Evolutionary conservation across 192 early-diverging fungal genomes (phyloP), one percentile per base, ranked within the genome.

Genomic region (Coemansia sp.): DNA sequence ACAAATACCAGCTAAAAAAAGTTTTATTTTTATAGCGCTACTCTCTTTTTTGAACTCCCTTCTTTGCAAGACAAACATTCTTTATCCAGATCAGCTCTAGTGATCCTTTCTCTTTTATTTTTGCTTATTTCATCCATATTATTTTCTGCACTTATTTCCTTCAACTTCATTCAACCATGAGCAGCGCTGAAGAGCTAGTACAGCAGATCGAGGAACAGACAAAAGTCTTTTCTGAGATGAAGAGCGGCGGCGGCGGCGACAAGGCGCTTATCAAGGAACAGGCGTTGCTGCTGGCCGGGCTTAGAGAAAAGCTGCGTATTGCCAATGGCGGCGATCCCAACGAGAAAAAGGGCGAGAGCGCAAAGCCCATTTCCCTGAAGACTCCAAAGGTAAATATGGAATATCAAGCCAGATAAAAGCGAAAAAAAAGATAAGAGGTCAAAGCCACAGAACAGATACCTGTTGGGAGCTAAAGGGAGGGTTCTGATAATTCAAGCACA

Each of bases 311-410:
- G 46, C 78, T 88, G 39, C 72, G 69, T 49, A 67, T 69, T 34
- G 72, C 67, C 8, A 63, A 55, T 34, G 61, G 62, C 10, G 85
- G 69, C 11, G 61, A 52, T 32, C 39, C 68, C 10, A 55, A 52
- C n/a, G 20, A 69, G 16, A 47, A 69, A n/a, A 75, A 72, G 48
- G 47, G 39, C 13, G 48, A 45, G 18, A 60, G 61, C 55, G 68
- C 59, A 32, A 85, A 86, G 66, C 85, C 67, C 5, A 10, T 90
- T 51, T 77, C 78, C 13, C 82, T 94, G 11, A 94, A 94, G 69
- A 88, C 84, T 2, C 85, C 92, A 50, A 94, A 94, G 67, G 71
- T 72, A 73, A 72, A 28, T 13, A n/a, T n/a, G n/a, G n/a, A n/a
- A n/a, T n/a, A n/a, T n/a, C n/a, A n/a, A n/a, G n/a, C n/a, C n/a